phyloP scores from a whole-genome alignment of 2,329 filamentous ascomycete genomes.

The Amphichorda felina region DNA sequence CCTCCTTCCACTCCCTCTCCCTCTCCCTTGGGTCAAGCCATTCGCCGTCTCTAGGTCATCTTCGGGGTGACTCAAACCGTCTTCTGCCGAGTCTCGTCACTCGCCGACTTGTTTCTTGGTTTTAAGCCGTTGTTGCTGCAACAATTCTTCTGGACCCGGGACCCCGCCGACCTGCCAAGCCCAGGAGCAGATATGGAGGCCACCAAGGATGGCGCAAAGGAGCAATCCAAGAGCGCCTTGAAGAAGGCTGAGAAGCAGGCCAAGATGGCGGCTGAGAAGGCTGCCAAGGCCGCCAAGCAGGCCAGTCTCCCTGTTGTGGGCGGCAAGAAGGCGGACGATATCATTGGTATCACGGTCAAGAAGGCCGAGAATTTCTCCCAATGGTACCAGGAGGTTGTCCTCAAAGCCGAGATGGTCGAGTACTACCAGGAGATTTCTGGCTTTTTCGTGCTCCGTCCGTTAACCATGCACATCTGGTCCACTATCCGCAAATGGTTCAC shows the following conservation, averaged over 20 bases:
- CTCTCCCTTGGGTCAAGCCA: neutral
- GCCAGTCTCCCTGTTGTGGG: conserved; percentile 36
- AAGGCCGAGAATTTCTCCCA: conserved; percentile 81
- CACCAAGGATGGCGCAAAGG: conserved; percentile 16
- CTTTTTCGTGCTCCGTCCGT: conserved; percentile 81
- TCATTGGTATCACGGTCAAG: conserved; percentile 79
- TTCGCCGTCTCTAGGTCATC: conserved; percentile 1
- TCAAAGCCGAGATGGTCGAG: conserved; percentile 94
- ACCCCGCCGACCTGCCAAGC: neutral
- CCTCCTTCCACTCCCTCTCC: neutral
- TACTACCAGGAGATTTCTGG: conserved; percentile 94
- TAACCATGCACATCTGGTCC: conserved; percentile 56
- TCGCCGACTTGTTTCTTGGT: neutral
- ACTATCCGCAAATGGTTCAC: conserved; percentile 57
- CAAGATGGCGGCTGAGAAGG: conserved; percentile 48
- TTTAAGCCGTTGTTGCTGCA: neutral
- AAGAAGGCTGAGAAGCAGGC: conserved; percentile 57
- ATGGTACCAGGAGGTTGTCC: conserved; percentile 97
- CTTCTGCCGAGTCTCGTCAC: neutral
- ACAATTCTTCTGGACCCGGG: neutral
- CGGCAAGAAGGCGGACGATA: conserved; percentile 50
- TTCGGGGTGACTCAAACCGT: neutral
- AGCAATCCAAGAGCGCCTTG: conserved; percentile 48
- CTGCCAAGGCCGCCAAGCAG: conserved; percentile 48
- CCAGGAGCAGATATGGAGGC: neutral